Evolutionary conservation across 1,139 yeast species (phyloP).

Genomic region (Hanseniaspora uvarum): DNA sequence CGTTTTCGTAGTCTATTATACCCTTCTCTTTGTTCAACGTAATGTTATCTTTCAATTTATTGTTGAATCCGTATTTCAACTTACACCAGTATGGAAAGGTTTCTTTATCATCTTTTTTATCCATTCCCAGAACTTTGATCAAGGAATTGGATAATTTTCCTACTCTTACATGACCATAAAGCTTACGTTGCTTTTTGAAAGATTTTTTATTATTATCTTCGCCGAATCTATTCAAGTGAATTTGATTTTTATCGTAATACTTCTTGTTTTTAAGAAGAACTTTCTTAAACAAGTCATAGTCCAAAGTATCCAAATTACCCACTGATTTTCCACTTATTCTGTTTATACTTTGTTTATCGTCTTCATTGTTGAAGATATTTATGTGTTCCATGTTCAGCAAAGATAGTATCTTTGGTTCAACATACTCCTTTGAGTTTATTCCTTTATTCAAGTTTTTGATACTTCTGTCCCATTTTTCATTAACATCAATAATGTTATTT

Average conservation of each 20-base stretch:
- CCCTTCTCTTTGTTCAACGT: constrained; percentile 10
- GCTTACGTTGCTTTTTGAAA: background rate
- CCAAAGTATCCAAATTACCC: constrained; percentile 3
- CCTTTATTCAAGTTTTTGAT: constrained; percentile 4
- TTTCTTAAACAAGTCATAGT: background rate
- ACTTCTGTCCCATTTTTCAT: constrained; percentile 5
- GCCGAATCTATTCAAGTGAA: background rate
- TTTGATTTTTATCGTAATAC: background rate
- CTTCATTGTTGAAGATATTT: constrained; percentile 1
- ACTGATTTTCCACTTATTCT: constrained; percentile 4
- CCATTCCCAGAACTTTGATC: background rate
- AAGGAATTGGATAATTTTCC: background rate
- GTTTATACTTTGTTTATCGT: background rate
- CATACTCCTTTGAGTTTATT: background rate
- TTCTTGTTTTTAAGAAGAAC: background rate
- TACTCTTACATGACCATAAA: background rate
- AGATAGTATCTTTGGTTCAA: background rate
- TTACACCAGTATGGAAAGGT: constrained; percentile 15
- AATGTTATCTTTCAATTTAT: background rate
- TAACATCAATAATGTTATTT: constrained; percentile 7
- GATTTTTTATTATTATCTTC: background rate
- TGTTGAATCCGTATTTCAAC: constrained; percentile 9
- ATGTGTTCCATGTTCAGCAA: constrained; percentile 4
- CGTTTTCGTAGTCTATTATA: background rate
- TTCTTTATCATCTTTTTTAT: background rate